Conservation (phyloP, 441 rosid species). For the Omphalea diandra region DNA sequence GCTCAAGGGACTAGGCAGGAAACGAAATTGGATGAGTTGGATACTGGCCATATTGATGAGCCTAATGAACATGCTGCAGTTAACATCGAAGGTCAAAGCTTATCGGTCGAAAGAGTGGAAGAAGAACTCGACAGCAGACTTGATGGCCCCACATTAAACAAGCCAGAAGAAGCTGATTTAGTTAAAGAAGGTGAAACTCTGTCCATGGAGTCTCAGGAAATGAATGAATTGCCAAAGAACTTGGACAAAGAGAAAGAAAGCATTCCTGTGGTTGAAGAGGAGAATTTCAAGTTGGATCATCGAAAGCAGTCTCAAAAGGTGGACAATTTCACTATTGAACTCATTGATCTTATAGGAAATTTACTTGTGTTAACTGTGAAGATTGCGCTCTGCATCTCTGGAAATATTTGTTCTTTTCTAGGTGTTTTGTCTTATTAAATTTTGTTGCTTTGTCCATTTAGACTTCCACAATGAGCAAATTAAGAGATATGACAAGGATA, state of each 20-base stretch:
- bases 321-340: constrained; percentile 18
- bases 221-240: constrained; percentile 29
- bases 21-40: constrained; percentile 34
- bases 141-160: constrained; percentile 25
- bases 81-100: constrained; percentile 36
- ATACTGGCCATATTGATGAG: constrained; percentile 28
- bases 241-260: constrained; percentile 30
- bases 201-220: constrained; percentile 23
- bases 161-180: constrained; percentile 36
- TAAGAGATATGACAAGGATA: constrained; percentile 34
- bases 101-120: constrained; percentile 31
- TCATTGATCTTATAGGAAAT: constrained; percentile 2
- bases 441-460: constrained; percentile 26
- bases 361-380: constrained; percentile 1
- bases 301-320: constrained; percentile 59
- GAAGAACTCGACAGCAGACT: constrained; percentile 30
- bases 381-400: constrained; percentile 13
- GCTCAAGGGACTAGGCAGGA: constrained; percentile 44
- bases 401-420: constrained; percentile 16
- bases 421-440: constrained; percentile 14
- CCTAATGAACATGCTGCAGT: constrained; percentile 35
- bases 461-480: constrained; percentile 45
- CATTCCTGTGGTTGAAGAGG: constrained; percentile 29
- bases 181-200: constrained; percentile 33
- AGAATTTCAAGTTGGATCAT: constrained; percentile 33